Base-by-base conservation (phyloP, 208 protist species). In the Leishmania gerbilli region DNA sequence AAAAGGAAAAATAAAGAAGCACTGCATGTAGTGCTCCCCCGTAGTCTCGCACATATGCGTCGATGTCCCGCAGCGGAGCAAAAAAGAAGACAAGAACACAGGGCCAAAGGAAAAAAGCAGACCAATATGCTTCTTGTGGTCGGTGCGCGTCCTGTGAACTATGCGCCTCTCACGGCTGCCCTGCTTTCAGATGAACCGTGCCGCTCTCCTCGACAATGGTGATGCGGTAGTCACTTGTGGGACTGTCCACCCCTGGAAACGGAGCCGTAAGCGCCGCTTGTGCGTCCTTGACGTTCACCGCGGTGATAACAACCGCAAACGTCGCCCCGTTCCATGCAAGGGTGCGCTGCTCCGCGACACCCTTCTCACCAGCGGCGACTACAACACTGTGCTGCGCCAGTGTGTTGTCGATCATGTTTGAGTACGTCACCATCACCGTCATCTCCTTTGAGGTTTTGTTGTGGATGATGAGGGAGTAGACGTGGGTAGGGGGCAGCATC, bases 401-500 rank as follows among this genome's bases (percentile, higher is more conserved):
- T 17, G 75, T 84, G 55, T 80, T 72, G 21, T 80, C 42, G 6
- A 84, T 64, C 5, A 6, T 19, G 71, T 84, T 84, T 1, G 81
- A 68, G 81, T 95, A 95, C 5, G 81, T 81, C 42, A 90, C 79
- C 24, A 79, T 67, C 58, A 95, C 77, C 21, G 82, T 82, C 77
- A 90, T 76, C 53, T 78, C 71, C 65, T 86, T 74, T 17, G 31
- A 58, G 0, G 89, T 86, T 3, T 84, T 47, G 74, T 94, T 95
- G 85, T 84, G 83, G 72, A 93, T 87, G 15, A 90, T 65, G 42
- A 81, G 79, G 47, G 92, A 94, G 84, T 94, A 95, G 49, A 94
- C 92, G 74, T 95, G 84, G n/a, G 75, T 80, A 68, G 92, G 92
- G 17, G 92, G 83, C 42, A 87, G 85, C 90, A 94, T 93, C 27